These are phyloP conservation scores for Fraxinus cuspidata DNA, from an alignment of 257 asterid species.

Conservation along the genomic window DNA sequence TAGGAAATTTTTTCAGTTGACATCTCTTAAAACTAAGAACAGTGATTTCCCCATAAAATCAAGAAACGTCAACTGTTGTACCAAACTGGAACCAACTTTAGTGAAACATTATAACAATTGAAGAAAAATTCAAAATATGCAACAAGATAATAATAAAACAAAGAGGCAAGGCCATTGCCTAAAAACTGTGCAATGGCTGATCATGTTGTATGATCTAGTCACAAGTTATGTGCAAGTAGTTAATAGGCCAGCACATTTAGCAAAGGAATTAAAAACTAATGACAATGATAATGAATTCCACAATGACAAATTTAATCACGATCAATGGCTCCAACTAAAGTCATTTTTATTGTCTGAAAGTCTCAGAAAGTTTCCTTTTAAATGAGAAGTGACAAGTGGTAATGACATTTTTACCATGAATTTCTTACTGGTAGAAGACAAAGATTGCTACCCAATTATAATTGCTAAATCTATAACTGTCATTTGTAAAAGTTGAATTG, in stretches of 20 bases:
- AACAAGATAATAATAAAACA: not conserved
- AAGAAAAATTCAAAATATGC: not conserved
- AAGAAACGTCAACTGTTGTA: too few relatives aligned
- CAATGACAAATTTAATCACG: not conserved
- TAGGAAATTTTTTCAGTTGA: constrained; percentile 28
- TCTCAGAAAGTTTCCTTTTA: not conserved
- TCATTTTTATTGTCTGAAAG: not conserved
- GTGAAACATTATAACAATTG: not conserved
- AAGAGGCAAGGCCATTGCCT: not conserved
- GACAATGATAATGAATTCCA: not conserved
- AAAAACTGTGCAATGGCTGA: not conserved
- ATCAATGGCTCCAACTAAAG: not conserved
- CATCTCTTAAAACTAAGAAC: constrained; percentile 5
- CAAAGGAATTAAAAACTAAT: not conserved
- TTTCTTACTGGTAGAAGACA: not conserved
- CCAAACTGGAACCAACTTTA: not conserved
- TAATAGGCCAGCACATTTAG: not conserved
- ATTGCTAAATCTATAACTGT: too few relatives aligned
- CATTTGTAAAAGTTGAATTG: not conserved
- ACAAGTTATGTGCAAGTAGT: not conserved
- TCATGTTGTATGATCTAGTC: too few relatives aligned
- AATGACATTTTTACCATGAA: not conserved
- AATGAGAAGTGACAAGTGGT: not conserved
- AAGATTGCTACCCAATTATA: not conserved
- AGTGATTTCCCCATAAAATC: too few relatives aligned